These are phyloP conservation scores for Ceratocystis destructans DNA, from an alignment of 2,329 filamentous ascomycete genomes.

Conservation along the genomic window DNA sequence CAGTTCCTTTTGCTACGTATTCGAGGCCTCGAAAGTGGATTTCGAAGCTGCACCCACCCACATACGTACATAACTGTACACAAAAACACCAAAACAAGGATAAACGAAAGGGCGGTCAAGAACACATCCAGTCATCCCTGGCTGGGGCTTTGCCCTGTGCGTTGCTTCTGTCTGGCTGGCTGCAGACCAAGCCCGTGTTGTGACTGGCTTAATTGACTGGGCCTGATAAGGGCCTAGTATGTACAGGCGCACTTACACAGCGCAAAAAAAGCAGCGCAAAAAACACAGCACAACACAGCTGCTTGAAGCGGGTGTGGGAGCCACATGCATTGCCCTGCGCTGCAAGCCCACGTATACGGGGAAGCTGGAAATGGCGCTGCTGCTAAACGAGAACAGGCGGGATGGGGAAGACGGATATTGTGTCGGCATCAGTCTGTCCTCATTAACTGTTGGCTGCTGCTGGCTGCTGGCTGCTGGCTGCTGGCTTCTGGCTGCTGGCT, in stretches of 20 bases:
- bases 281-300: neutral
- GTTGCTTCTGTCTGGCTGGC: neutral
- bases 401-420: no score
- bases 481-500: no score
- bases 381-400: neutral
- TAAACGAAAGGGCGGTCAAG: slow-evolving; percentile 4
- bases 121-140: neutral
- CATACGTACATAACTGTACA: no score
- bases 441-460: no score
- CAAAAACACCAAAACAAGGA: neutral
- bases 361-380: neutral
- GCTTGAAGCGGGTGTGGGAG: neutral
- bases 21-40: neutral
- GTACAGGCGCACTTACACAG: neutral
- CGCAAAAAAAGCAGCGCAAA: neutral
- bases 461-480: no score
- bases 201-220: no score
- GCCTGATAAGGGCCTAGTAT: neutral
- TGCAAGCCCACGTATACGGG: neutral
- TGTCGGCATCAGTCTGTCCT: no score
- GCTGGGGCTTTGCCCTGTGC: neutral
- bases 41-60: neutral
- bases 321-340: neutral
- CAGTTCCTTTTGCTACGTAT: neutral
- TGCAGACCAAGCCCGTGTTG: neutral